phyloP scores from a whole-genome alignment of 2,329 filamentous ascomycete genomes.

The Diaporthe capsici region DNA sequence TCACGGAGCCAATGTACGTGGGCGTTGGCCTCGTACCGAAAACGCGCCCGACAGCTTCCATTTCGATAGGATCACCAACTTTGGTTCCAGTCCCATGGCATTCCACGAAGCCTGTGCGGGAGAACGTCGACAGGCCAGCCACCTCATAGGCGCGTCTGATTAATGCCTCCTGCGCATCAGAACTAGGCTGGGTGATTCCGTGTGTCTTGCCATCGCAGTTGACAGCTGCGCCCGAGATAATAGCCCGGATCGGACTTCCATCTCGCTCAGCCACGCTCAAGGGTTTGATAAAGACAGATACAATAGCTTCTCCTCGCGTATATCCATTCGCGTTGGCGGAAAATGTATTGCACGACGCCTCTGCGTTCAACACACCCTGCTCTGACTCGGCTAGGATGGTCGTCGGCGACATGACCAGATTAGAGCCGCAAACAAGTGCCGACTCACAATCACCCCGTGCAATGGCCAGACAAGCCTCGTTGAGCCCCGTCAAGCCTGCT shows the following conservation, averaged over 20 bases:
- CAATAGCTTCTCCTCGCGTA: slow-evolving; percentile 63
- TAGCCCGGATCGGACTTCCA: slow-evolving; percentile 57
- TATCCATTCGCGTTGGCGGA: slow-evolving; percentile 64
- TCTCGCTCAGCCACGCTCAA: slow-evolving; percentile 62
- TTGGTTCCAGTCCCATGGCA: slow-evolving; percentile 52
- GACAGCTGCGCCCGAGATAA: slow-evolving; percentile 54
- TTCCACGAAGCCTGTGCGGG: slow-evolving; percentile 52
- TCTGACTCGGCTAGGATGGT: slow-evolving; percentile 50
- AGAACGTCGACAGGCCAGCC: slow-evolving; percentile 45
- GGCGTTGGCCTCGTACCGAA: slow-evolving; percentile 46
- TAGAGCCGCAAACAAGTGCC: slow-evolving; percentile 53
- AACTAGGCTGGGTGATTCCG: slow-evolving; percentile 57
- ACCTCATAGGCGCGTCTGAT: slow-evolving; percentile 50
- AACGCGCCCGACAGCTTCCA: slow-evolving; percentile 49
- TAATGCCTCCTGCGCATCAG: slow-evolving; percentile 49
- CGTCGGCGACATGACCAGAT: slow-evolving; percentile 51
- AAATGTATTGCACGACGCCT: slow-evolving; percentile 54
- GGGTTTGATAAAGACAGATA: slow-evolving; percentile 60
- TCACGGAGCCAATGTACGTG: slow-evolving; percentile 49
- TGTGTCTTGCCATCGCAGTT: slow-evolving; percentile 61
- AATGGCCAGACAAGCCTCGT: slow-evolving; percentile 48
- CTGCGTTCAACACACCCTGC: slow-evolving; percentile 53
- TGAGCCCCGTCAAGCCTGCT: slow-evolving; percentile 52
- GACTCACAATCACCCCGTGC: slow-evolving; percentile 49
- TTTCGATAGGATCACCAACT: slow-evolving; percentile 55